Percentiles rank a stretch among this genome's conserved stretches.
Evolutionary conservation across 495 filamentous ascomycete genomes (phyloP).

Genomic region (Lasiosphaeria hispida): DNA sequence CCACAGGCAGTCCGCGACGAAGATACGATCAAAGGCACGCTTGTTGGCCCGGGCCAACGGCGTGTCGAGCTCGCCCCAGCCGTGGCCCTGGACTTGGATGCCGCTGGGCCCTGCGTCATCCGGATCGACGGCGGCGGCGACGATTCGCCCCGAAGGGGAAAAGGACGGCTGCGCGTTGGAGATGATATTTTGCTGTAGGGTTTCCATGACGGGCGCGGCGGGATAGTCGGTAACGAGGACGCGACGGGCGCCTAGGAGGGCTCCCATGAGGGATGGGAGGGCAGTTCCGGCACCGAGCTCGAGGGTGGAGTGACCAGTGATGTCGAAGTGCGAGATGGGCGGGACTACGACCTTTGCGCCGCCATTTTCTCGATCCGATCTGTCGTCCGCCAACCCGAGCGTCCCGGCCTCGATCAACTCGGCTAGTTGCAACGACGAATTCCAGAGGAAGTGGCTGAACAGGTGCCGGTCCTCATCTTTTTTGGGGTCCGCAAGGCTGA

Average conservation of each 20-base stretch:
- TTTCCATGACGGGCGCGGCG: conserved; percentile 56
- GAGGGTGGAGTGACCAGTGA: conserved; percentile 39
- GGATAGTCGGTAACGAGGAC: conserved; percentile 81
- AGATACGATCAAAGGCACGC: conserved; percentile 61
- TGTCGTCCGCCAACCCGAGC: conserved; percentile 19
- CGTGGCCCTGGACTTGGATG: conserved; percentile 60
- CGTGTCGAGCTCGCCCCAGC: conserved; percentile 66
- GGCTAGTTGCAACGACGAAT: conserved; percentile 69
- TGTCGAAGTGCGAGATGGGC: conserved; percentile 25
- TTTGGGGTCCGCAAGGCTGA: conserved; percentile 55
- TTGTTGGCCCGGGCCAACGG: conserved; percentile 50
- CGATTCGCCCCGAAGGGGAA: conserved; percentile 20
- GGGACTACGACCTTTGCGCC: neutral
- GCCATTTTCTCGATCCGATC: neutral
- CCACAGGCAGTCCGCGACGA: conserved; percentile 86
- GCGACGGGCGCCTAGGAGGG: conserved; percentile 58
- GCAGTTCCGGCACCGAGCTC: conserved; percentile 69
- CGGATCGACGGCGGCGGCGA: conserved; percentile 43
- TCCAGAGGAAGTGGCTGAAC: conserved; percentile 87
- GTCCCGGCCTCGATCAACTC: conserved; percentile 60
- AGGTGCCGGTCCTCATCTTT: conserved; percentile 58
- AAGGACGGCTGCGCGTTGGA: conserved; percentile 21
- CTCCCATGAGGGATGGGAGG: conserved; percentile 66
- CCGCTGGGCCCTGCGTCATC: conserved; percentile 21
- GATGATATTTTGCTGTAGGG: conserved; percentile 60